Evolutionary conservation across 1,284 basidiomycete species (phyloP).

Genomic region (Anthracocystis setariae): DNA sequence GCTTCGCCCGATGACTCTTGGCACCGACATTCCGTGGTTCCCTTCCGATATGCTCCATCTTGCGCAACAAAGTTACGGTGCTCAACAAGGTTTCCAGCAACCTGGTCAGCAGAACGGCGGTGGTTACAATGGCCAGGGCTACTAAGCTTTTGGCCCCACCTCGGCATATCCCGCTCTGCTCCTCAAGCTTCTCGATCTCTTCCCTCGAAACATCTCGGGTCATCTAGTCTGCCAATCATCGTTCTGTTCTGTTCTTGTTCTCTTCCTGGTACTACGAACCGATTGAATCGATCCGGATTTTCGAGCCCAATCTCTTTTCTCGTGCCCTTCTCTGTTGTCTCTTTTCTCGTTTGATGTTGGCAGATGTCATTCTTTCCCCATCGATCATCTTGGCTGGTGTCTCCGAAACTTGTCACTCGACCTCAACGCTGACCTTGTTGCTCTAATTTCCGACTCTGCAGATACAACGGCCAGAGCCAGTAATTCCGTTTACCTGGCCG

Average conservation of each 20-base stretch:
- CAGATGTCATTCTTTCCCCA: no score
- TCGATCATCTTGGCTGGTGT: not conserved
- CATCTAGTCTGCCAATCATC: not conserved
- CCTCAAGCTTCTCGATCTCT: conserved; percentile 6
- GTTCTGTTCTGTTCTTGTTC: conserved; percentile 1
- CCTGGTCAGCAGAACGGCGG: conserved; percentile 44
- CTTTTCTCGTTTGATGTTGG: not conserved
- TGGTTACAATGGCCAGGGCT: conserved; percentile 47
- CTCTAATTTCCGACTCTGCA: conserved; percentile 2
- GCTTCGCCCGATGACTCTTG: not conserved
- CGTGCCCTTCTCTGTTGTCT: conserved; percentile 5
- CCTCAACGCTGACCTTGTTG: not conserved
- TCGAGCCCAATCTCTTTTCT: conserved; percentile 1
- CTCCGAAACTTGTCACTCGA: not conserved
- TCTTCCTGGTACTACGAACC: conserved; percentile 14
- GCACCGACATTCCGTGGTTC: not conserved
- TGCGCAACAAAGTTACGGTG: conserved; percentile 32
- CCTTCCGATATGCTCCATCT: not conserved
- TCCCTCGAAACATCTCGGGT: not conserved
- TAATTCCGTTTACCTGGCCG: conserved; percentile 13
- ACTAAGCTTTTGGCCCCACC: conserved; percentile 27
- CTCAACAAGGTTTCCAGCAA: conserved; percentile 47
- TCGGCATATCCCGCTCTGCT: not conserved
- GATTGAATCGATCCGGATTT: conserved; percentile 31
- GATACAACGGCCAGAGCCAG: conserved; percentile 51